Conservation (phyloP, 768 basidiomycete genomes). For the Naematelia aurantialba region DNA sequence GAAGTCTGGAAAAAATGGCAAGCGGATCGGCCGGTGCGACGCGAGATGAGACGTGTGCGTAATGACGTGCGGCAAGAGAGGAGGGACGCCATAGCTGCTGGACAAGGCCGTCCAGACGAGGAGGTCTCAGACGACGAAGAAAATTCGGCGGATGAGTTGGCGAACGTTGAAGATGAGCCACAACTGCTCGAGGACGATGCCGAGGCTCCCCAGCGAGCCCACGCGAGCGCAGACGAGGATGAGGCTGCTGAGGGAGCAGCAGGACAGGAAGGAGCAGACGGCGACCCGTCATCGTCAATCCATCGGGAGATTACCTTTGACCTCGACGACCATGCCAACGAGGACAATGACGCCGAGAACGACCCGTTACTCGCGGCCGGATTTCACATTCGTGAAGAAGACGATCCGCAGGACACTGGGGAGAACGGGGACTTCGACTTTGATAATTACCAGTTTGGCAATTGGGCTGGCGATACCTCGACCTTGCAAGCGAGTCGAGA, state of each 20-base stretch:
- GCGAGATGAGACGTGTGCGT: conserved; percentile 10
- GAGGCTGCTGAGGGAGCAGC: conserved; percentile 21
- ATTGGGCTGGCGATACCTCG: neutral
- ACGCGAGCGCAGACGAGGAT: conserved; percentile 15
- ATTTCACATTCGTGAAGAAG: neutral
- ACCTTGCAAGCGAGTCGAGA: neutral
- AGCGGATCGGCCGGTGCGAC: conserved; percentile 14
- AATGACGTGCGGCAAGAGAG: conserved; percentile 13
- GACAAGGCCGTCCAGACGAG: conserved; percentile 19
- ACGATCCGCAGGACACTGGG: neutral
- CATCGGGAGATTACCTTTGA: neutral
- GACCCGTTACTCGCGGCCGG: conserved; percentile 9
- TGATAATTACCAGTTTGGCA: conserved; percentile 12
- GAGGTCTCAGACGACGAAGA: conserved; percentile 30
- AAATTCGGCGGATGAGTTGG: conserved; percentile 36
- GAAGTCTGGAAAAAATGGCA: conserved; percentile 17
- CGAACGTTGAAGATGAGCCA: conserved; percentile 10
- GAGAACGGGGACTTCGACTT: conserved; percentile 14
- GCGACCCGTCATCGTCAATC: neutral
- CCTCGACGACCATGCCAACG: conserved; percentile 7
- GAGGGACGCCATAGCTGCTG: neutral
- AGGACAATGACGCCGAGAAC: conserved; percentile 20
- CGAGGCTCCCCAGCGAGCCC: neutral
- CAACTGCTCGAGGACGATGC: conserved; percentile 3
- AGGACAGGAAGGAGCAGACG: conserved; percentile 12